Conservation (phyloP, 768 basidiomycete species). For the Tulasnella sp. region DNA sequence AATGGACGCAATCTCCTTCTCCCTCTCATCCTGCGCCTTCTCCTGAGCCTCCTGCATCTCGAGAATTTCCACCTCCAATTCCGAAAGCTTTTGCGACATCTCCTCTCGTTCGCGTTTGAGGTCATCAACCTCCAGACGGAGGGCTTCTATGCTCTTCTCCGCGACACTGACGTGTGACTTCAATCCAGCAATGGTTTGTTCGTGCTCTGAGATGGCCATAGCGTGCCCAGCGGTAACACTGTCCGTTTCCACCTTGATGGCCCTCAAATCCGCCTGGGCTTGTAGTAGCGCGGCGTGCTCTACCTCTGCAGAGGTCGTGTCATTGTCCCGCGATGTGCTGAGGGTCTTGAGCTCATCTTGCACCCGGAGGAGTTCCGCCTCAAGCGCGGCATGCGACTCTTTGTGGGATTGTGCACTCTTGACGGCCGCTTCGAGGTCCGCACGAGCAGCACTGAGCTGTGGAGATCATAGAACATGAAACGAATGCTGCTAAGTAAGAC, state of each 20-base stretch:
- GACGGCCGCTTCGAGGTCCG: conserved; percentile 42
- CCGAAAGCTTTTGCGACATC: conserved; percentile 57
- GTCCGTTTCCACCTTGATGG: conserved; percentile 42
- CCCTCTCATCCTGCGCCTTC: conserved; percentile 47
- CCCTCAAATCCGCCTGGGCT: conserved; percentile 50
- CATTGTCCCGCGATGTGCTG: conserved; percentile 28
- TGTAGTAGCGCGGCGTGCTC: conserved; percentile 56
- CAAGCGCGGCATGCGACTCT: conserved; percentile 37
- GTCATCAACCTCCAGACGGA: conserved; percentile 40
- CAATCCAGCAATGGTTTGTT: conserved; percentile 15
- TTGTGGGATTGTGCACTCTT: background rate
- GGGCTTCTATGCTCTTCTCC: conserved; percentile 26
- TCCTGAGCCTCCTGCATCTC: conserved; percentile 68
- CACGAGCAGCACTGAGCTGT: conserved; percentile 36
- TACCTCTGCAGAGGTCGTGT: conserved; percentile 41
- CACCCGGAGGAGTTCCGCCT: conserved; percentile 43
- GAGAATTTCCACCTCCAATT: conserved; percentile 70
- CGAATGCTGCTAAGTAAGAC: background rate
- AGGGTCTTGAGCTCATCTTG: conserved; percentile 38
- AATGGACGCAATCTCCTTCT: conserved; percentile 36
- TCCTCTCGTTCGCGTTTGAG: conserved; percentile 62
- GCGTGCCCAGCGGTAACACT: conserved; percentile 39
- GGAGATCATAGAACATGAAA: background rate
- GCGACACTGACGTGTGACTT: conserved; percentile 14
- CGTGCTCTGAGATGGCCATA: conserved; percentile 19